Evolutionary conservation across 306 rosid species (phyloP).

Genomic region (Herpetospermum pedunculosum): DNA sequence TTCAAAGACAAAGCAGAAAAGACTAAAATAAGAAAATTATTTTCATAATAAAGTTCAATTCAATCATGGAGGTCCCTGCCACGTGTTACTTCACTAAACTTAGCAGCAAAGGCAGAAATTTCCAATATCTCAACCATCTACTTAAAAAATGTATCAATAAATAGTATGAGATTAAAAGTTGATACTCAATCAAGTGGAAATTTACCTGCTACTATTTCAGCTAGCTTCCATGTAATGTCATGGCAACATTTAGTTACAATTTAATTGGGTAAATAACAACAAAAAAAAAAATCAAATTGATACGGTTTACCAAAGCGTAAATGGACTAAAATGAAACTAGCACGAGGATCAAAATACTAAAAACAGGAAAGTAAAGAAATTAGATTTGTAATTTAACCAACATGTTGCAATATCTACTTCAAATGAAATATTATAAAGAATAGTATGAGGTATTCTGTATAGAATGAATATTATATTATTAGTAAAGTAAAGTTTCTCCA

Average conservation of each 20-base stretch:
- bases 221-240: background rate
- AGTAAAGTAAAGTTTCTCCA: background rate
- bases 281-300: background rate
- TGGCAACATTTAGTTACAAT: background rate
- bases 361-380: background rate
- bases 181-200: background rate
- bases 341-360: background rate
- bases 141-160: background rate
- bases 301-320: background rate
- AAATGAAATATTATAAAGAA: background rate
- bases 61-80: constrained; percentile 5
- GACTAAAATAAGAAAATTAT: constrained; percentile 1
- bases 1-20: constrained; percentile 1
- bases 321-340: background rate
- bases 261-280: background rate
- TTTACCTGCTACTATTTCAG: background rate
- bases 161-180: background rate
- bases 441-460: background rate
- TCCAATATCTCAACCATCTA: background rate
- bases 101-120: background rate
- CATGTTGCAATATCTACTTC: background rate
- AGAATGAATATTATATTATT: background rate
- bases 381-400: background rate
- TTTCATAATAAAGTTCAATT: background rate
- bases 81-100: background rate